Evolutionary conservation across 1,139 yeast species (phyloP), one percentile per base, ranked within the genome.

Genomic region (Taphrina confusa): DNA sequence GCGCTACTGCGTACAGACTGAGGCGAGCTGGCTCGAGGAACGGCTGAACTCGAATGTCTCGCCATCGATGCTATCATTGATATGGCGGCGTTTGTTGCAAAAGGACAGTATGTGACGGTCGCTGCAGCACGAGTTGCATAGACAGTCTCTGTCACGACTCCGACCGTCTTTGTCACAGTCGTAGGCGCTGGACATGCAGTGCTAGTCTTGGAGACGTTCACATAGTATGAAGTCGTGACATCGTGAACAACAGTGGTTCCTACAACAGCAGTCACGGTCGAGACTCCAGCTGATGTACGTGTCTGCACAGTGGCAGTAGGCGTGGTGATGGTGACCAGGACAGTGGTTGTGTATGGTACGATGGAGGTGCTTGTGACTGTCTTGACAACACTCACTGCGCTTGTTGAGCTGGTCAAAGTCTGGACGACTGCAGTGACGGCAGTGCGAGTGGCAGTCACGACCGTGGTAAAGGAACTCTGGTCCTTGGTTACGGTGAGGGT

Each of bases 71-170:
- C 49, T 12, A 44, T 2, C 31, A 27, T 25, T 8, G 49, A 44
- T 5, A 44, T 44, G 18, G 25, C 25, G 4, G 49, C 33, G n/a
- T 16, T 11, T 14, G 51, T 46, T 5, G 51, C 20, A 23, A 30
- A 46, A 1, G 51, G 51, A 46, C 51, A 46, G 49, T 44, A 44
- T n/a, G 49, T 44, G 14, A 27, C 49, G 25, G 45, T 39, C 14
- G 40, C 8, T 27, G 28, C 45, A 2, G 49, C 31, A 8, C 8
- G 20, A 6, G 49, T 23, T 3, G 49, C 49, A 42, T 42, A 42
- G 16, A 34, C 39, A n/a, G 39, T 34, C 39, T 34, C 16, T 8
- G 45, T 39, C 25, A 39, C 45, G n/a, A n/a, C n/a, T n/a, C n/a
- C n/a, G 16, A 34, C 39, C 9, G 39, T 34, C 39, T 34, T 9